These are phyloP conservation scores for Cyclotella atomus DNA, from an alignment of 108 stramenopile species.

Conservation along the genomic window DNA sequence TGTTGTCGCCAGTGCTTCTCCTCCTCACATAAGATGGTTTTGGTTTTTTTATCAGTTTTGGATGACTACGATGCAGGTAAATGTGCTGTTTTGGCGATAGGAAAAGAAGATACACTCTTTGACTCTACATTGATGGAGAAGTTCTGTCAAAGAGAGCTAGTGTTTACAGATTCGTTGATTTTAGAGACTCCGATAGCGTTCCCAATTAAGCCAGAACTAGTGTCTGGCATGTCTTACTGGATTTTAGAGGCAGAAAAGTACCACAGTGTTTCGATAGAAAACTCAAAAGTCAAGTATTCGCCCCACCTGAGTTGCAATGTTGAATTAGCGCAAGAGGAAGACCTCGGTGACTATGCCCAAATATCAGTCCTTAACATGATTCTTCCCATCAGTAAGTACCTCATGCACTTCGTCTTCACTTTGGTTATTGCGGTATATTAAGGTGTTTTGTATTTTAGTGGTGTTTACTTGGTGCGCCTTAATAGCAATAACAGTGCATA, in stretches of 20 bases:
- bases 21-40: not conserved
- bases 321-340: slow-evolving; percentile 11
- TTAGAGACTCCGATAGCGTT: slow-evolving; percentile 28
- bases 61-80: slow-evolving; percentile 27
- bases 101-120: slow-evolving; percentile 10
- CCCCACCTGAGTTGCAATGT: slow-evolving; percentile 2
- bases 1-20: not conserved
- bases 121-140: not conserved
- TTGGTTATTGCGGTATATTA: not conserved
- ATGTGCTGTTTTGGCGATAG: slow-evolving; percentile 23
- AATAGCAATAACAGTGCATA: too few relatives aligned
- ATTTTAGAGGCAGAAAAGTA: slow-evolving; percentile 20
- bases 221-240: slow-evolving; percentile 27
- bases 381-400: slow-evolving; percentile 15
- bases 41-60: not conserved
- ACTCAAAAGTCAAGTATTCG: not conserved
- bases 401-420: not conserved
- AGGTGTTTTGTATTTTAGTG: not conserved
- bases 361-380: slow-evolving; percentile 19
- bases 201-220: slow-evolving; percentile 7
- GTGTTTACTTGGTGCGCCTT: not conserved
- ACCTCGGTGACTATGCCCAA: slow-evolving; percentile 15
- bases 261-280: slow-evolving; percentile 8
- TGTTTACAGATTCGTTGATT: slow-evolving; percentile 21
- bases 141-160: slow-evolving; percentile 16